Evolutionary conservation across 2,329 filamentous ascomycete genomes (phyloP), one percentile per base, ranked within the genome.

Genomic region (Aspergillus fumigatus): DNA sequence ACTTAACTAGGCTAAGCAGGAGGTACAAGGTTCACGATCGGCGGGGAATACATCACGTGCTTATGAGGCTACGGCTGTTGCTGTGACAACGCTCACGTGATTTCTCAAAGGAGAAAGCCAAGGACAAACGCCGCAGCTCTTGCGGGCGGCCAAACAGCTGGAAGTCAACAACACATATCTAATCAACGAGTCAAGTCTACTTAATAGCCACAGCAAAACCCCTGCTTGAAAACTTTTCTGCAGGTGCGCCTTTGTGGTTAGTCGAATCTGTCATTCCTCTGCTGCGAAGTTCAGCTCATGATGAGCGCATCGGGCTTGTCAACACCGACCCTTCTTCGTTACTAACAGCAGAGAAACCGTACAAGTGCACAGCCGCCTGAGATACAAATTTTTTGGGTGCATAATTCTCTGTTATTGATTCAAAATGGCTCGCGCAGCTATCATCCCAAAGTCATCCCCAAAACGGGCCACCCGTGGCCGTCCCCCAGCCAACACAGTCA

Each of bases 341-440:
- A 48, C 43, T 27, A 47, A 47, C 43, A 47, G 5, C 43, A 43
- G 43, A 6, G 7, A 23, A 21, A 11, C 19, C 23, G 43, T 10
- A 14, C 23, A 47, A 26, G 7, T 19, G 10, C 6, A 47, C 11
- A 23, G 2, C 26, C 21, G 21, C 10, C 11, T 25, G 43, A 47
- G 19, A 47, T 7, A 47, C 21, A 17, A 21, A 47, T 7, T 11
- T 11, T 17, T 11, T 38, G 32, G 14, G 32, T 7, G 14, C 14
- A 38, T 38, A 14, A 17, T 17, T 17, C 17, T 17, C 17, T 17
- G 10, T 4, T 17, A 51, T 41, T 38, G 1, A 53, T n/a, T 9
- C 38, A 61, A 7, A 45, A 67, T 67, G 65, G 65, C 65, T 53
- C 63, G 65, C 52, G 65, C 65, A 48, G 65, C 65, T 41, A 56